Evolutionary conservation across 805 yeast genomes (phyloP).

Genomic region (Candida taoyuanica): DNA sequence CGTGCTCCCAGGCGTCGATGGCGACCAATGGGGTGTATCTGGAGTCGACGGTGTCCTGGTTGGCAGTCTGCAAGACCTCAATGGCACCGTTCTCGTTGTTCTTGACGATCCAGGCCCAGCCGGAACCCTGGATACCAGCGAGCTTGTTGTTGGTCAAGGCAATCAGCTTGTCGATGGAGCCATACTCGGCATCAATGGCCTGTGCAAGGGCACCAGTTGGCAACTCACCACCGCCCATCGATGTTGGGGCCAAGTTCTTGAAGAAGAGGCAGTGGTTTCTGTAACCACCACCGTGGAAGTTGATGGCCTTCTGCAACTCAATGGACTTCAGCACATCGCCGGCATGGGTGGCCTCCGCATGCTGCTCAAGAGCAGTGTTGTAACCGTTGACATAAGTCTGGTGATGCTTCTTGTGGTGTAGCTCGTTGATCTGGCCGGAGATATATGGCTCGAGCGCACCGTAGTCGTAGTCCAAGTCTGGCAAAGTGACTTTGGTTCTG

Average conservation of each 20-base stretch:
- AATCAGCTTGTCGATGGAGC: constrained; percentile 66
- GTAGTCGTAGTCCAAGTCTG: constrained; percentile 79
- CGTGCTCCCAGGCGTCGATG: constrained; percentile 96
- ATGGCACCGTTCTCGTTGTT: constrained; percentile 69
- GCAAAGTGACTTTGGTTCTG: constrained; percentile 69
- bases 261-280: constrained; percentile 83
- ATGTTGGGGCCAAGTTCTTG: constrained; percentile 78
- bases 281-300: constrained; percentile 92
- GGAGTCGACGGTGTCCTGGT: constrained; percentile 82
- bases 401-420: constrained; percentile 88
- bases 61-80: constrained; percentile 75
- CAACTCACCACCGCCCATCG: constrained; percentile 70
- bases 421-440: constrained; percentile 80
- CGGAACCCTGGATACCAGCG: constrained; percentile 92
- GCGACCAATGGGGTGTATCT: constrained; percentile 70
- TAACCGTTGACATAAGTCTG: constrained; percentile 86
- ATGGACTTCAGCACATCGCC: constrained; percentile 58
- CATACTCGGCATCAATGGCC: constrained; percentile 61
- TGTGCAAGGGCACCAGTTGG: constrained; percentile 52
- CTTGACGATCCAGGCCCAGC: constrained; percentile 91
- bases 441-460: constrained; percentile 84
- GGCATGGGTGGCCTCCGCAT: constrained; percentile 55
- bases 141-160: constrained; percentile 59
- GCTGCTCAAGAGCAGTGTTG: constrained; percentile 73
- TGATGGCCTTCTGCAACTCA: constrained; percentile 67